Evolutionary conservation across 352 stramenopile species (phyloP).

Genomic region (Vaucheria bursata): DNA sequence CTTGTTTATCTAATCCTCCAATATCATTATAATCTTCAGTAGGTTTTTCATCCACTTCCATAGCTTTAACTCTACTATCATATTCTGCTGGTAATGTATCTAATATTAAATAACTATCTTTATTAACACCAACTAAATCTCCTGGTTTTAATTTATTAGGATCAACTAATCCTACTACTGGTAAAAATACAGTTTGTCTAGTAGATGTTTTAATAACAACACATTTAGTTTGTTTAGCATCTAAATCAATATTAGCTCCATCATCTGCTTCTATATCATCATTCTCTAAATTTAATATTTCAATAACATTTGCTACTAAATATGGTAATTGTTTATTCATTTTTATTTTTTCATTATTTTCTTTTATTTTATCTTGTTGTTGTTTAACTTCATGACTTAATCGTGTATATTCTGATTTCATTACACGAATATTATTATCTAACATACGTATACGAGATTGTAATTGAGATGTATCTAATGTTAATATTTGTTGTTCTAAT

Average conservation of each 20-base stretch:
- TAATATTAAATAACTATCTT: constrained; percentile 97
- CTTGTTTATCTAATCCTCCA: constrained; percentile 87
- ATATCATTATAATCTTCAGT: constrained; percentile 59
- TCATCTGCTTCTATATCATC: constrained; percentile 65
- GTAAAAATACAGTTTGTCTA: constrained; percentile 90
- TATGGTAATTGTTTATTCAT: constrained; percentile 98
- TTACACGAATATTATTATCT: constrained; percentile 94
- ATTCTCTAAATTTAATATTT: neutral
- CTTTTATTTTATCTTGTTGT: constrained; percentile 86
- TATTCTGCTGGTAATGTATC: constrained; percentile 97
- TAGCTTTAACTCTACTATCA: constrained; percentile 89
- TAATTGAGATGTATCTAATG: neutral
- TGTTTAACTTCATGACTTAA: constrained; percentile 89
- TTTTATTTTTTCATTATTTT: constrained; percentile 99
- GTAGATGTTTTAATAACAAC: constrained; percentile 97
- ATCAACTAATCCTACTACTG: constrained; percentile 87
- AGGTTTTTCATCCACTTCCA: constrained; percentile 80
- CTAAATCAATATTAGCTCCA: constrained; percentile 77
- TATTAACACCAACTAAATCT: constrained; percentile 97
- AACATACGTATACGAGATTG: too few relatives aligned
- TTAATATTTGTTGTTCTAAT: too few relatives aligned
- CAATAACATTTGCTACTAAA: constrained; percentile 62
- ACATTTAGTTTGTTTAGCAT: constrained; percentile 80
- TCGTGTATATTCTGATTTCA: constrained; percentile 88
- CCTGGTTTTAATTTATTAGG: constrained; percentile 84